These are phyloP conservation scores for Iris pallida DNA, from an alignment of 116 monocot genomes.

Conservation along the genomic window DNA sequence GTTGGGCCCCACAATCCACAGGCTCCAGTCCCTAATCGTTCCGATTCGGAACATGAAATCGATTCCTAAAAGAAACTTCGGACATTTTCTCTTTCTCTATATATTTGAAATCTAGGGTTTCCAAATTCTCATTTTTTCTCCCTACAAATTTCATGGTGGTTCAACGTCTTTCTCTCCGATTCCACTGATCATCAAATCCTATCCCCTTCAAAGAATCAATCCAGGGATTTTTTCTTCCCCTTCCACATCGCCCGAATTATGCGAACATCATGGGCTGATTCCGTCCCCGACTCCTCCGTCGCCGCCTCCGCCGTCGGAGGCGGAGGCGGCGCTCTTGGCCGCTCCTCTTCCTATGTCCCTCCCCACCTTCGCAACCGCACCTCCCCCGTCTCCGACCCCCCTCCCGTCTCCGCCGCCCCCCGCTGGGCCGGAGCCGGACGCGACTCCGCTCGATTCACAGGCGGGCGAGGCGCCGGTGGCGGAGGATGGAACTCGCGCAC, in stretches of 20 bases:
- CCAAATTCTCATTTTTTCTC: too few species aligned
- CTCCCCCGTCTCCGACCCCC: slow-evolving; percentile 1
- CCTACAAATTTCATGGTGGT: too few species aligned
- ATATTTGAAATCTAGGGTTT: too few species aligned
- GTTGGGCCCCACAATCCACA: too few species aligned
- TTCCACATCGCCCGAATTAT: background rate
- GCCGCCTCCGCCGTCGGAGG: slow-evolving; percentile 13
- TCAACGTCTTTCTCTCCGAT: too few species aligned
- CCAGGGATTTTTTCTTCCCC: too few species aligned
- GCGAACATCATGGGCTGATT: slow-evolving; percentile 70
- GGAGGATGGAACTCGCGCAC: slow-evolving; percentile 18
- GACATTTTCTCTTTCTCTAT: too few species aligned
- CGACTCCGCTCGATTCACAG: background rate
- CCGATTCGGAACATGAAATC: too few species aligned
- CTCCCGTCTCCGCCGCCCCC: slow-evolving; percentile 11
- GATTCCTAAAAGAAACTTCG: too few species aligned
- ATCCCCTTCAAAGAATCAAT: too few species aligned
- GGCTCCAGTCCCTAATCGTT: too few species aligned
- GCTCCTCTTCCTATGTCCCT: slow-evolving; percentile 38
- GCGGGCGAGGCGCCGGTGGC: background rate
- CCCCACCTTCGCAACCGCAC: slow-evolving; percentile 45
- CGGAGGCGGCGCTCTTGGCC: background rate
- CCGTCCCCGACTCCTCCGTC: slow-evolving; percentile 25
- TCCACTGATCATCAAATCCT: too few species aligned
- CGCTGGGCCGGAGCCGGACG: background rate